Evolutionary conservation across 345 rosid species (phyloP).

Genomic region (Barbarea vulgaris): DNA sequence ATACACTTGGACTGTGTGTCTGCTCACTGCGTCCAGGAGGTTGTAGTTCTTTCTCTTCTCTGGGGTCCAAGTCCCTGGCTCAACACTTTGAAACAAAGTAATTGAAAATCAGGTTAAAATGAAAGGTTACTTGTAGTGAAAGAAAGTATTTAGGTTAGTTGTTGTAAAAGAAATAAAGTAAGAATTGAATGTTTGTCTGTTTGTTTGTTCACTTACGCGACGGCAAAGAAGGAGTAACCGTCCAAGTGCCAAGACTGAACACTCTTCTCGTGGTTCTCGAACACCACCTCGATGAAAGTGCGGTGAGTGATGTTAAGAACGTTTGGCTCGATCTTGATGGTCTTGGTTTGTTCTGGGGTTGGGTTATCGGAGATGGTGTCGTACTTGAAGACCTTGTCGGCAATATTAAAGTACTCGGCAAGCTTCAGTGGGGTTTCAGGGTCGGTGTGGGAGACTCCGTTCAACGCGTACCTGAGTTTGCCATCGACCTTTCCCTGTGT

Average conservation of each 20-base stretch:
- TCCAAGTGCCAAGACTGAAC: conserved; percentile 72
- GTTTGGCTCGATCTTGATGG: conserved; percentile 44
- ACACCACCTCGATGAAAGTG: conserved; percentile 66
- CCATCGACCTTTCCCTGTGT: conserved; percentile 48
- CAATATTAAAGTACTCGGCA: conserved; percentile 59
- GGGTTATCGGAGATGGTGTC: conserved; percentile 50
- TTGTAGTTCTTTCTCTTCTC: conserved; percentile 83
- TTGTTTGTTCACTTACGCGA: conserved; percentile 57
- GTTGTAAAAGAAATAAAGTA: neutral
- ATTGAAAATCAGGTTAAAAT: neutral
- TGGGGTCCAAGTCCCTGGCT: conserved; percentile 83
- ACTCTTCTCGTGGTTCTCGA: conserved; percentile 76
- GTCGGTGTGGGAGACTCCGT: conserved; percentile 63
- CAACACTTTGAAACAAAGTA: conserved; percentile 47
- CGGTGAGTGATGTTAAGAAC: conserved; percentile 70
- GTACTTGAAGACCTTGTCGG: conserved; percentile 62
- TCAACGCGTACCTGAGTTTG: conserved; percentile 63
- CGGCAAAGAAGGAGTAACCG: conserved; percentile 81
- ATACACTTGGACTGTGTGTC: conserved; percentile 78
- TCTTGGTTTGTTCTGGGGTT: conserved; percentile 26
- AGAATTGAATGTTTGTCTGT: neutral
- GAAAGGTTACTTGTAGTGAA: neutral
- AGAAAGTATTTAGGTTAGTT: neutral
- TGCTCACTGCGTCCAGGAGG: conserved; percentile 77
- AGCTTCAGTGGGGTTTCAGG: conserved; percentile 65